These are phyloP conservation scores for Ramaria sp. DNA, from an alignment of 768 basidiomycete species.

Conservation along the genomic window DNA sequence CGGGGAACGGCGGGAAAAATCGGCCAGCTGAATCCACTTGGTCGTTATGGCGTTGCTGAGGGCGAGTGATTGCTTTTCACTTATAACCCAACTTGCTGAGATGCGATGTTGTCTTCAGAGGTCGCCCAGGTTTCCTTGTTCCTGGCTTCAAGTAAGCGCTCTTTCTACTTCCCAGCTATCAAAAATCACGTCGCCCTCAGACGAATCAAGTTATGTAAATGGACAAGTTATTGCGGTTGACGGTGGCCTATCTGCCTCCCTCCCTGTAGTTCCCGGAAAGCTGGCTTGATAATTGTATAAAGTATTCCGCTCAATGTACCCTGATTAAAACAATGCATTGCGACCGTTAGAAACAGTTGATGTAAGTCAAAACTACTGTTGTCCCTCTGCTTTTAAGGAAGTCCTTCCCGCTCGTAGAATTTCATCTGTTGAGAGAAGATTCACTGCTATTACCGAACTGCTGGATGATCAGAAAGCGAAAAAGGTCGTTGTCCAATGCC, in stretches of 20 bases:
- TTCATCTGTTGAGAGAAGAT: constrained; percentile 92
- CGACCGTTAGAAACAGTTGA: not conserved
- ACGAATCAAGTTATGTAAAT: constrained; percentile 87
- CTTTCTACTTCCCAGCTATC: not conserved
- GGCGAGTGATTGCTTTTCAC: constrained; percentile 31
- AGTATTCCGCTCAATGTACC: not conserved
- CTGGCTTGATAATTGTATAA: constrained; percentile 8
- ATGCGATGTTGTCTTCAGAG: constrained; percentile 35
- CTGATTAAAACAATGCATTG: not conserved
- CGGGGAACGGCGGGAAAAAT: constrained; percentile 68
- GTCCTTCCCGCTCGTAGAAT: constrained; percentile 84
- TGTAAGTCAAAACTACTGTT: constrained; percentile 25
- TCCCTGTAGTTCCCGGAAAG: constrained; percentile 69
- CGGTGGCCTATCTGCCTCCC: constrained; percentile 72
- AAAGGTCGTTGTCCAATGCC: not conserved
- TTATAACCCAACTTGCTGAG: not conserved
- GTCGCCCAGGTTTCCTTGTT: constrained; percentile 80
- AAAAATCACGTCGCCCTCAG: constrained; percentile 25
- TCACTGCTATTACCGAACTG: constrained; percentile 90
- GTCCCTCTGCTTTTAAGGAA: constrained; percentile 74
- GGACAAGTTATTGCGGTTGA: constrained; percentile 82
- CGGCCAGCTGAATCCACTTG: constrained; percentile 76
- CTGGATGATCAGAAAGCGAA: constrained; percentile 1
- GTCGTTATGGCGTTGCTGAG: constrained; percentile 72
- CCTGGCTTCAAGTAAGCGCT: constrained; percentile 65